Base-by-base conservation (phyloP, 78 protist species). In the Salpingoeca rosetta region DNA sequence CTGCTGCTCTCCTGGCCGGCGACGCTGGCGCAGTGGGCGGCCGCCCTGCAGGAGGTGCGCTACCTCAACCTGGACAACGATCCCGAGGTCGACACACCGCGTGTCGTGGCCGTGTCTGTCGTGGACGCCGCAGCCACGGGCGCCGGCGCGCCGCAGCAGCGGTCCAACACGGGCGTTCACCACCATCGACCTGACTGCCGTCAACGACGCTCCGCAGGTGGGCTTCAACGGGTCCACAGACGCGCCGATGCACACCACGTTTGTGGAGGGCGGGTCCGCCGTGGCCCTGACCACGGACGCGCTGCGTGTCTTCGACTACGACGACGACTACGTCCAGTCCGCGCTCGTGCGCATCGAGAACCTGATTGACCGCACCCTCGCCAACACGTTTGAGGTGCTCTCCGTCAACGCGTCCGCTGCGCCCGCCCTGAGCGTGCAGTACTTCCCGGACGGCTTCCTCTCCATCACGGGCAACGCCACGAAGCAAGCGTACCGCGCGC, bases 151-250 rank as follows among this genome's bases (percentile, higher is more conserved):
- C 31, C 65, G 7, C 65, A 7, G 31, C n/a, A n/a, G n/a, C n/a
- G n/a, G n/a, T n/a, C n/a, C 80, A 1, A 11, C 12, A 2, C 24
- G n/a, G 12, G 43, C 11, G 2, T n/a, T 35, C 80, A 37, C 80
- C 24, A 35, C 38, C 39, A 7, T 76, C n/a, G 35, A 12, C 39
- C 27, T 76, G 2, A 3, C 38, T 37, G 11, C 12, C 80, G 42
- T 76, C 39, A 76, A 76, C 80, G 80, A 76, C 42, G 44, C 80
- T 1, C 80, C 76, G 76, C n/a, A n/a, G n/a, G n/a, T n/a, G n/a
- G n/a, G n/a, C n/a, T n/a, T n/a, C n/a, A n/a, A n/a, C n/a, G n/a
- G n/a, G n/a, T n/a, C n/a, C n/a, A n/a, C n/a, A n/a, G n/a, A n/a
- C n/a, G n/a, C n/a, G n/a, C n/a, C n/a, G n/a, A n/a, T n/a, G n/a